Base-by-base conservation (phyloP, 345 rosid genomes). In the Salix udensis region DNA sequence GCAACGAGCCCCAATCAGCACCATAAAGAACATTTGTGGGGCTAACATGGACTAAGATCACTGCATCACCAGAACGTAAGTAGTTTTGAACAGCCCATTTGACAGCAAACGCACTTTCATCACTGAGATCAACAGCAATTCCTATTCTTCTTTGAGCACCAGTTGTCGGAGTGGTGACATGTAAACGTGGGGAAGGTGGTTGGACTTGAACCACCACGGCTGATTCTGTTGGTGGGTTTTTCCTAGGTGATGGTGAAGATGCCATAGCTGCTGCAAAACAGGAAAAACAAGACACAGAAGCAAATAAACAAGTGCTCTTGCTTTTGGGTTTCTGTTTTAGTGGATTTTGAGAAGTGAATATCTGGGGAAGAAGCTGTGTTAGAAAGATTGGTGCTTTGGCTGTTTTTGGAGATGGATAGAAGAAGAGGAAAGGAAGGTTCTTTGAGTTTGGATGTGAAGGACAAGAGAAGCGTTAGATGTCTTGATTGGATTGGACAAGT, bases 21-120 rank as follows among this genome's bases (percentile, higher is more conserved):
- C 98, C 98, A 80, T 90, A 93, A 11, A 93, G 92, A 42, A 91
- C 85, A 74, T 82, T 86, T 8, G 98, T 93, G 55, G 95, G 92
- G 2, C 87, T 85, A 26, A 93, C 97, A 76, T 91, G 97, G 72
- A 93, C 85, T 62, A 93, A 91, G 53, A 91, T 74, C 24, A 91
- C 98, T 50, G 89, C 87, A 77, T 91, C 97, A 0, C 95, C 98
- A 6, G 91, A 85, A 16, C 98, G 97, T 74, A 94, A 91, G 66
- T 92, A 94, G 86, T 94, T 94, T 69, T 92, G 94, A 30, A 94
- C 90, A 1, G 96, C 89, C 98, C 98, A 94, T 28, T 85, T 78
- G 70, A 94, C 95, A 55, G 98, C 95, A 77, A 81, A 86, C 1
- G 92, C 98, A 70, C 95, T 89, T 85, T 94, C 97, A 76, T 90